Percentiles rank a stretch among this genome's conserved stretches.
These are phyloP conservation scores for Coemansia sp. DNA, from an alignment of 192 early-diverging fungal species.

Conservation along the genomic window DNA sequence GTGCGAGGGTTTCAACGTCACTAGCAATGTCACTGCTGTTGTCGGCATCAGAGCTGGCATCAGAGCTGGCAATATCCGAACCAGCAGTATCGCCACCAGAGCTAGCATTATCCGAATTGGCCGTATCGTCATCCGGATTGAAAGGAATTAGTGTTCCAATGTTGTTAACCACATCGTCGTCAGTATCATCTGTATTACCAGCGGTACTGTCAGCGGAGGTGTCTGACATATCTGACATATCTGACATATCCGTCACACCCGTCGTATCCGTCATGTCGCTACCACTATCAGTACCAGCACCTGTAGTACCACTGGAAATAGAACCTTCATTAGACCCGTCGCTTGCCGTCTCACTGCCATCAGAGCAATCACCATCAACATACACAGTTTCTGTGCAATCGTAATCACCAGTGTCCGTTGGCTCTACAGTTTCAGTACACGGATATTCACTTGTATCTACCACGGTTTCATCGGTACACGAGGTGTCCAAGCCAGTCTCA, in stretches of 20 bases:
- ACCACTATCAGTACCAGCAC: not conserved
- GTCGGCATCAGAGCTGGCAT: not conserved
- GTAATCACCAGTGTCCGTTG: not conserved
- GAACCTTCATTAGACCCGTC: no score
- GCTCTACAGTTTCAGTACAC: not conserved
- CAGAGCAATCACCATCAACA: not conserved
- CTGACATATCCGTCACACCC: not conserved
- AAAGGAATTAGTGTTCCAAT: not conserved
- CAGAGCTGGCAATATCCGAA: not conserved
- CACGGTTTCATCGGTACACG: not conserved
- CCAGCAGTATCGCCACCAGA: not conserved
- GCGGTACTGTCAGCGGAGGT: no score
- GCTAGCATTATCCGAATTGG: not conserved
- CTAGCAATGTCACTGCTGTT: not conserved
- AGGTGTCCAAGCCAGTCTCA: conserved; percentile 1
- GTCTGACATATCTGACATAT: not conserved
- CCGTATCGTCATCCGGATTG: not conserved
- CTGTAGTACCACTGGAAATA: not conserved
- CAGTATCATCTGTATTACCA: not conserved
- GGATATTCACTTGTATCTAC: not conserved
- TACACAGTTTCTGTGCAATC: conserved; percentile 13
- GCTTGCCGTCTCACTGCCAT: no score
- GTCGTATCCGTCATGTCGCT: not conserved
- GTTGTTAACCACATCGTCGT: not conserved
- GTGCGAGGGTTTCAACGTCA: not conserved